A percentile compares a stretch with the other conserved stretches of the same genome.
These are phyloP conservation scores for Leccinum variabile DNA, from an alignment of 1,284 basidiomycete species.

Conservation along the genomic window DNA sequence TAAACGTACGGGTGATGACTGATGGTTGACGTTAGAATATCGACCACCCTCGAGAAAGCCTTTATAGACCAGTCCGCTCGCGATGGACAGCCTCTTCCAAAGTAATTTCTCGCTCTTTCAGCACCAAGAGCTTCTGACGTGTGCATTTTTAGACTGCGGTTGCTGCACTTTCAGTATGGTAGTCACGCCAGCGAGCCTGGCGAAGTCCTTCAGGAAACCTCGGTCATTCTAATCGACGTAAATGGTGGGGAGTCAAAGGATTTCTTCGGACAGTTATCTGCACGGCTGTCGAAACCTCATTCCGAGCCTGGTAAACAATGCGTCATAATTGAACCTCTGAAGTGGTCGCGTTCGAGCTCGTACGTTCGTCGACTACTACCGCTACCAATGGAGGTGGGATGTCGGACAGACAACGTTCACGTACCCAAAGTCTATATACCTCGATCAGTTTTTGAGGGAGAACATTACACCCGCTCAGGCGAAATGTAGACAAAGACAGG, in stretches of 20 bases:
- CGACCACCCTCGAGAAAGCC: conserved; percentile 37
- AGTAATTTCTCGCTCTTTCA: conserved; percentile 21
- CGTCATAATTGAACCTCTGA: conserved; percentile 60
- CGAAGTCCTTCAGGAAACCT: conserved; percentile 37
- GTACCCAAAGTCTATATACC: conserved; percentile 63
- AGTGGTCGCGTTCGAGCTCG: conserved; percentile 60
- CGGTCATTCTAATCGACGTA: conserved; percentile 44
- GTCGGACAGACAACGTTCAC: conserved; percentile 46
- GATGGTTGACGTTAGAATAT: conserved; percentile 24
- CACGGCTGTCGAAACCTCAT: conserved; percentile 41
- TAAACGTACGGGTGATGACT: background rate
- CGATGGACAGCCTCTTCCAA: conserved; percentile 29
- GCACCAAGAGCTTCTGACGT: background rate
- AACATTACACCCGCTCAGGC: conserved; percentile 53
- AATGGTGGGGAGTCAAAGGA: conserved; percentile 46
- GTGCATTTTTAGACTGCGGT: conserved; percentile 29
- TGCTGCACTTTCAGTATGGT: conserved; percentile 46
- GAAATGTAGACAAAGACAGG: conserved; percentile 46
- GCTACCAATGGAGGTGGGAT: conserved; percentile 25
- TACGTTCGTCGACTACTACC: conserved; percentile 20
- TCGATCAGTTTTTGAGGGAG: conserved; percentile 67
- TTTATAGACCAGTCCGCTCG: conserved; percentile 32
- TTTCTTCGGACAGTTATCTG: conserved; percentile 57
- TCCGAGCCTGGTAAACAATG: conserved; percentile 39
- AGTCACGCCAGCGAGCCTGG: conserved; percentile 34